Evolutionary conservation across 306 rosid genomes (phyloP).

Genomic region (Vigna radiata): DNA sequence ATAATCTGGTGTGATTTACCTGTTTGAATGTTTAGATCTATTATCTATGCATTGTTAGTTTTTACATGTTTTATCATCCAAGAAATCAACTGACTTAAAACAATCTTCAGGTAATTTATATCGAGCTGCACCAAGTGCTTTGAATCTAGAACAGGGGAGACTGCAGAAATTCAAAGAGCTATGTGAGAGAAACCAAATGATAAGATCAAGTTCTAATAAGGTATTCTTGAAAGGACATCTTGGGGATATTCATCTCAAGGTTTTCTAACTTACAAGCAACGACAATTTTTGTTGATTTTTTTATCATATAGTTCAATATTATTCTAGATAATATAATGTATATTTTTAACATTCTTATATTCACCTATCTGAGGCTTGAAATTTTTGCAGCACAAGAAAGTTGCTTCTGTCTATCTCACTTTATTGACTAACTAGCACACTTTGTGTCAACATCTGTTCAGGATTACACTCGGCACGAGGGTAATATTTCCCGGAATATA

Average conservation of each 20-base stretch:
- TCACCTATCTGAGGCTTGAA: neutral
- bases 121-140: constrained; percentile 74
- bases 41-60: constrained; percentile 10
- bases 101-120: constrained; percentile 61
- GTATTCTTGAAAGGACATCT: constrained; percentile 51
- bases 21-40: constrained; percentile 33
- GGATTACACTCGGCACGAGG: constrained; percentile 70
- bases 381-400: constrained; percentile 28
- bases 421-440: constrained; percentile 1
- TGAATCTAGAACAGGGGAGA: constrained; percentile 70
- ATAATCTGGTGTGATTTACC: constrained; percentile 1
- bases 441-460: constrained; percentile 43
- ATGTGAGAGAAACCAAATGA: constrained; percentile 58
- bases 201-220: constrained; percentile 64
- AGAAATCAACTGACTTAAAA: constrained; percentile 32
- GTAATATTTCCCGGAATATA: constrained; percentile 66
- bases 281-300: constrained; percentile 22
- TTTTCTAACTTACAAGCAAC: constrained; percentile 27
- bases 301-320: constrained; percentile 19
- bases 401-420: constrained; percentile 20
- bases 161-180: constrained; percentile 69
- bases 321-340: neutral
- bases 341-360: constrained; percentile 23
- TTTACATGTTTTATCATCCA: constrained; percentile 31
- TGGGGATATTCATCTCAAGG: constrained; percentile 18